Evolutionary conservation across 1,284 basidiomycete genomes (phyloP).

Genomic region (Prillingera fragicola): DNA sequence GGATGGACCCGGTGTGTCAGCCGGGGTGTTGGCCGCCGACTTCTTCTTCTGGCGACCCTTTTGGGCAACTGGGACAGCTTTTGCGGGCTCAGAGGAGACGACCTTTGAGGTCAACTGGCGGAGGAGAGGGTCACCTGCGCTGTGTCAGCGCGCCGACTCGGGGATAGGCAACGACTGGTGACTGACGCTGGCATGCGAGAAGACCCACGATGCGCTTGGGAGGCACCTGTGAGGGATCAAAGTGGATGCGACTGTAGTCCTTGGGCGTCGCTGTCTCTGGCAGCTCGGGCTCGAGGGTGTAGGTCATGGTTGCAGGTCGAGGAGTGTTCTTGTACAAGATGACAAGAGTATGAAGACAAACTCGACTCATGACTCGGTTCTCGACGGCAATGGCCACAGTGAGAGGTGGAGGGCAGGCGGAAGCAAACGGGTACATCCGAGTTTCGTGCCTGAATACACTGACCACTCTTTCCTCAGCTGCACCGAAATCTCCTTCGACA

Average conservation of each 20-base stretch:
- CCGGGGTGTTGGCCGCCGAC: conserved; percentile 6
- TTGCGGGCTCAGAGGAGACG: conserved; percentile 21
- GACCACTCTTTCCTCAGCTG: no score
- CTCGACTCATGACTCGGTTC: no score
- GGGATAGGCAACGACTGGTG: neutral
- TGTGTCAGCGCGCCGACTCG: neutral
- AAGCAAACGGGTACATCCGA: no score
- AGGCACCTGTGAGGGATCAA: conserved; percentile 38
- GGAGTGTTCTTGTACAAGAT: no score
- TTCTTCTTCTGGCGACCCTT: conserved; percentile 37
- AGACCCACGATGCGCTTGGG: conserved; percentile 45
- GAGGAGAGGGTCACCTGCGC: conserved; percentile 44
- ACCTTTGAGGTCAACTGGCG: conserved; percentile 32
- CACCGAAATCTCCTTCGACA: no score
- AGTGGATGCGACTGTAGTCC: conserved; percentile 43
- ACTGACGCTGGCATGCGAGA: conserved; percentile 49
- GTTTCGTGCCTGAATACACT: no score
- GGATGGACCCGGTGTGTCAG: no score
- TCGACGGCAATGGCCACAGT: no score
- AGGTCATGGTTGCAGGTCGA: conserved; percentile 25
- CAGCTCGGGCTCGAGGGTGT: conserved; percentile 27
- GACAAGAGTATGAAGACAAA: neutral
- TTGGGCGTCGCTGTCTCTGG: conserved; percentile 31
- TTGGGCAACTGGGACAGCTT: conserved; percentile 28
- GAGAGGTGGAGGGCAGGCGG: no score